phyloP scores from a whole-genome alignment of 1,284 basidiomycete species.

The Ceratobasidium sp. region DNA sequence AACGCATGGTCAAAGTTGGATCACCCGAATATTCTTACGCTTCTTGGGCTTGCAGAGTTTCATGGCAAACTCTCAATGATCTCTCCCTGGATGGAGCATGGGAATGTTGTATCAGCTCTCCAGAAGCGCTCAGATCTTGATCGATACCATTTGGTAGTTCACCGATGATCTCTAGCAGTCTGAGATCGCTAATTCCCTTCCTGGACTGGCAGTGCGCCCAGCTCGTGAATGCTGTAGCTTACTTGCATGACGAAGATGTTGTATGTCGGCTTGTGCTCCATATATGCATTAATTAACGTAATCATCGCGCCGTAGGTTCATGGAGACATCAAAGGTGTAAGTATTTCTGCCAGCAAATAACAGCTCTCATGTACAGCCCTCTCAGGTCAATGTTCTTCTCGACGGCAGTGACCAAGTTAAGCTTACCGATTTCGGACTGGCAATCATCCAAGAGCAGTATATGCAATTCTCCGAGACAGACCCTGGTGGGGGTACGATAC shows the following conservation, averaged over 20 bases:
- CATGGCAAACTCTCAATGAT: background rate
- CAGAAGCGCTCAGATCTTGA: too few species aligned
- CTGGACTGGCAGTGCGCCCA: background rate
- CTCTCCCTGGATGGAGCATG: background rate
- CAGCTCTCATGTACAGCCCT: too few species aligned
- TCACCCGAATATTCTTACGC: background rate
- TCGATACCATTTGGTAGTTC: too few species aligned
- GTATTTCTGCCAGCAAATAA: background rate
- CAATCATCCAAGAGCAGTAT: background rate
- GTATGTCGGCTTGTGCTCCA: too few species aligned
- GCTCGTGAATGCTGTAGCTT: background rate
- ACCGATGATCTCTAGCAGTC: too few species aligned
- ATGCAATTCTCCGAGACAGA: background rate
- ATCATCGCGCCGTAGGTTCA: background rate
- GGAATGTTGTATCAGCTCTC: background rate
- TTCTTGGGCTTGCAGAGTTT: background rate
- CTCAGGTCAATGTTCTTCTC: background rate
- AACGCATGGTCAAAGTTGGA: background rate
- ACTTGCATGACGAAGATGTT: background rate
- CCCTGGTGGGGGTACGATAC: background rate
- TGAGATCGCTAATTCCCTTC: background rate
- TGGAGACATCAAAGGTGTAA: slow-evolving; percentile 11
- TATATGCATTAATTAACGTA: background rate
- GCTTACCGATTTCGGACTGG: background rate
- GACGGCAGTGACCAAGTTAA: background rate